Evolutionary conservation across 495 filamentous ascomycete genomes (phyloP).

Genomic region (Apodospora peruviana): DNA sequence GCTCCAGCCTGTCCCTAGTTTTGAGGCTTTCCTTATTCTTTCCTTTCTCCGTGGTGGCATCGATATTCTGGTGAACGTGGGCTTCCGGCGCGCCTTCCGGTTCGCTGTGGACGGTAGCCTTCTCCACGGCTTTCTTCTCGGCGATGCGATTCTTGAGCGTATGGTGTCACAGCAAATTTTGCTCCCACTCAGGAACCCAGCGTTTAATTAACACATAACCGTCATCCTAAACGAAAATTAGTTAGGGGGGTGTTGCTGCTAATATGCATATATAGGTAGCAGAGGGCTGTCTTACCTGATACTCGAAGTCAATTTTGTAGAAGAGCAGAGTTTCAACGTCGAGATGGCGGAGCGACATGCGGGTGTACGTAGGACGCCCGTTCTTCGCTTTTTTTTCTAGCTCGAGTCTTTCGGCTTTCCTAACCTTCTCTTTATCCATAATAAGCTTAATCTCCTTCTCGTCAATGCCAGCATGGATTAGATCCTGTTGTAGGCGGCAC

Average conservation of each 20-base stretch:
- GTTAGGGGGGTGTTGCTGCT: too few species aligned
- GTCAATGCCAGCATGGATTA: slow-evolving; percentile 44
- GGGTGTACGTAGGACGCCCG: slow-evolving; percentile 46
- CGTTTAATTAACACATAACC: slow-evolving; percentile 72
- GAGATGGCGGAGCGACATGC: slow-evolving; percentile 51
- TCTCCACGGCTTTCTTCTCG: slow-evolving; percentile 37
- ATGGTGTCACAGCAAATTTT: slow-evolving; percentile 67
- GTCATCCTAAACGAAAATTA: slow-evolving; percentile 52
- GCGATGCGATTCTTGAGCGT: slow-evolving; percentile 53
- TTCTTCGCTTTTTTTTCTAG: slow-evolving; percentile 15
- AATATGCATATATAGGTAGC: too few species aligned
- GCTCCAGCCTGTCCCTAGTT: too few species aligned
- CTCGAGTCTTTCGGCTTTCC: slow-evolving; percentile 19
- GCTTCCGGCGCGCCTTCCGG: too few species aligned
- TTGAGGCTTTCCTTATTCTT: too few species aligned
- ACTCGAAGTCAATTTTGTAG: slow-evolving; percentile 48
- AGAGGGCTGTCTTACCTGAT: slow-evolving; percentile 40
- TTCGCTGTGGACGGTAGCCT: too few species aligned
- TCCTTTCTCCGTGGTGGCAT: too few species aligned
- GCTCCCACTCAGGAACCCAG: slow-evolving; percentile 67
- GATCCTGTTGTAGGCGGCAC: slow-evolving; percentile 42
- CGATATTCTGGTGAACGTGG: too few species aligned
- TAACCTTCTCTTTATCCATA: slow-evolving; percentile 45
- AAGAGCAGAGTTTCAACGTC: slow-evolving; percentile 49
- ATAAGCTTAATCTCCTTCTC: slow-evolving; percentile 50